Evolutionary conservation across 1,284 basidiomycete species (phyloP), one percentile per base, ranked within the genome.

Genomic region (Irpex lacteus): DNA sequence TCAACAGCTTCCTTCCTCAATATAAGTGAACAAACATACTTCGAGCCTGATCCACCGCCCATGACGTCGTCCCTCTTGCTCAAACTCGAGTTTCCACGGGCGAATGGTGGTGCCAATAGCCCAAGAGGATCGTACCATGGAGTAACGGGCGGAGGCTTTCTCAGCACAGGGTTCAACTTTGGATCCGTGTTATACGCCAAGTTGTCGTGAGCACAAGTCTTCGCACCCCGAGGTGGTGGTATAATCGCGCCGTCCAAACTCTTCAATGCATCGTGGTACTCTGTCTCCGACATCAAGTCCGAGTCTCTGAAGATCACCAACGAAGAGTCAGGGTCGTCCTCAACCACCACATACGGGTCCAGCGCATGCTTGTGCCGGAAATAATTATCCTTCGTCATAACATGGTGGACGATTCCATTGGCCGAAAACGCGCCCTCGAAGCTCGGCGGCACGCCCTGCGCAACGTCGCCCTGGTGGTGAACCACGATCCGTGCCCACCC

Each of bases 381-480:
- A 76, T 94, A 95, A 70, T 89, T 88, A 32, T 89, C 87, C 68
- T 82, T 84, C 11, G 89, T 90, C 75, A 89, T 81, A 67, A 95
- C 80, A 72, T 94, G 90, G 76, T 92, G 87, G n/a, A 84, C 79
- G 63, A 86, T 79, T 18, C 92, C 92, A 56, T 85, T 75, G 15
- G 85, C 81, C 7, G 84, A 83, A 77, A 95, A 95, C 6, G 88
- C 86, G 62, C 94, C 94, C 72, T 95, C 91, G 72, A 89, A 93
- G 2, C 84, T 73, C 2, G 89, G 89, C 3, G 84, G 71, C 36
- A 80, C 67, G 63, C 81, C 81, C 60, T 69, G 70, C 11, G 74
- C 74, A 34, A 77, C 74, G 69, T 88, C 82, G 38, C 89, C 90
- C 68, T 88, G 83, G 69, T 87, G 75, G 72, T 90, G 86, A 2